Evolutionary conservation across 331 rosid species (phyloP).

Genomic region (Malus hybrid): DNA sequence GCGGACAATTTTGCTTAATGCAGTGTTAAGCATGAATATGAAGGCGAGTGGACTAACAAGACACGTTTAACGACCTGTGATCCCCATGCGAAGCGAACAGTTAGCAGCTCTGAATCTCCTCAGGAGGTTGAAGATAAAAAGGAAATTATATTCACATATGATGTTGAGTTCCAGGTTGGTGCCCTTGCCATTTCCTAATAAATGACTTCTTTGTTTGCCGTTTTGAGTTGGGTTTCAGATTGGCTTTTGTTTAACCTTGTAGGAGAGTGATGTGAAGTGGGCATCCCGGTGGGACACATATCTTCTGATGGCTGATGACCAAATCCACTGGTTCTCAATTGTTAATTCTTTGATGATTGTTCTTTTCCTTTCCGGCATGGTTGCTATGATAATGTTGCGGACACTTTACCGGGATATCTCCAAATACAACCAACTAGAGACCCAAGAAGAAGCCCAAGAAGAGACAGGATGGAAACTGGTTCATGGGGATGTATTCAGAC

Average conservation of each 20-base stretch:
- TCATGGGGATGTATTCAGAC: constrained; percentile 88
- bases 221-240: constrained; percentile 8
- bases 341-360: constrained; percentile 88
- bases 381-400: constrained; percentile 95
- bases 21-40: constrained; percentile 78
- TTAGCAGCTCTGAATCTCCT: constrained; percentile 70
- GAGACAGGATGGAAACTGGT: constrained; percentile 98
- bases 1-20: constrained; percentile 14
- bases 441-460: constrained; percentile 94
- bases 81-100: constrained; percentile 67
- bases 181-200: background rate
- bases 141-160: constrained; percentile 82
- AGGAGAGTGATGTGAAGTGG: constrained; percentile 96
- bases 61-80: constrained; percentile 74
- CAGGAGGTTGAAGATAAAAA: constrained; percentile 85
- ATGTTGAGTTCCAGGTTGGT: constrained; percentile 81
- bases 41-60: constrained; percentile 54
- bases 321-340: constrained; percentile 95
- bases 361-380: constrained; percentile 91
- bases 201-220: background rate
- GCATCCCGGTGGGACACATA: constrained; percentile 97
- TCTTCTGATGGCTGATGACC: constrained; percentile 96
- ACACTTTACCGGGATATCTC: constrained; percentile 97
- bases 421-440: constrained; percentile 87
- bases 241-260: constrained; percentile 8